phyloP scores from a whole-genome alignment of 108 stramenopile genomes.

The Mediolabrus comicus region DNA sequence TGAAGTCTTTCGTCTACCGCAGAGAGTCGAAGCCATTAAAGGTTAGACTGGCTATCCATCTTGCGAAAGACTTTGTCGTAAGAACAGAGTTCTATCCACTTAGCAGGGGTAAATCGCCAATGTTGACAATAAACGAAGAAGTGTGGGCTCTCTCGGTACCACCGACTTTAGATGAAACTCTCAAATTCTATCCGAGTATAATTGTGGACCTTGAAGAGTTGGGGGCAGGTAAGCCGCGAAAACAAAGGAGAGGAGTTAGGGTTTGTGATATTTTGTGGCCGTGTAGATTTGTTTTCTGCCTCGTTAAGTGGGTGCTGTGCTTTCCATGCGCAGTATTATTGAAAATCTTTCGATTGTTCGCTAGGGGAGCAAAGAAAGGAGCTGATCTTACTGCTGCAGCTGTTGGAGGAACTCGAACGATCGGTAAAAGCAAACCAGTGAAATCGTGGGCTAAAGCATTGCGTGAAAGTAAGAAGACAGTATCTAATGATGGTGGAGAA shows the following conservation, averaged over 20 bases:
- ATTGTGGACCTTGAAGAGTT: constrained; percentile 15
- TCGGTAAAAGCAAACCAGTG: constrained; percentile 20
- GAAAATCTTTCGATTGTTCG: neutral
- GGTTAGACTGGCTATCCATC: constrained; percentile 18
- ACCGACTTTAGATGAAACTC: constrained; percentile 5
- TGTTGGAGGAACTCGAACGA: constrained; percentile 4
- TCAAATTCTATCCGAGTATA: constrained; percentile 1
- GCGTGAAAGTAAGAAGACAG: neutral
- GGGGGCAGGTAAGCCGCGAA: constrained; percentile 13
- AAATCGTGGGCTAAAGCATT: neutral
- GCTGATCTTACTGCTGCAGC: constrained; percentile 4
- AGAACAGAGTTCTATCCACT: constrained; percentile 13
- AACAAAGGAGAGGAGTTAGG: constrained; percentile 13
- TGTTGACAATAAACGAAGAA: constrained; percentile 11
- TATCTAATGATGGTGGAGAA: constrained; percentile 1
- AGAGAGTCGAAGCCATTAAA: constrained; percentile 1
- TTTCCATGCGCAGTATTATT: constrained; percentile 19
- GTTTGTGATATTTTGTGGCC: constrained; percentile 23
- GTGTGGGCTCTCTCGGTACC: constrained; percentile 19
- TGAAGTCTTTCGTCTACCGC: constrained; percentile 13
- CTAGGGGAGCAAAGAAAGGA: constrained; percentile 4
- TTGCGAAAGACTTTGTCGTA: constrained; percentile 12
- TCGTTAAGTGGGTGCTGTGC: constrained; percentile 25
- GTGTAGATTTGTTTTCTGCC: constrained; percentile 11
- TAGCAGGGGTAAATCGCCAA: neutral